Base-by-base conservation (phyloP, 2,329 filamentous ascomycete species). In the Aspergillus glaucus region DNA sequence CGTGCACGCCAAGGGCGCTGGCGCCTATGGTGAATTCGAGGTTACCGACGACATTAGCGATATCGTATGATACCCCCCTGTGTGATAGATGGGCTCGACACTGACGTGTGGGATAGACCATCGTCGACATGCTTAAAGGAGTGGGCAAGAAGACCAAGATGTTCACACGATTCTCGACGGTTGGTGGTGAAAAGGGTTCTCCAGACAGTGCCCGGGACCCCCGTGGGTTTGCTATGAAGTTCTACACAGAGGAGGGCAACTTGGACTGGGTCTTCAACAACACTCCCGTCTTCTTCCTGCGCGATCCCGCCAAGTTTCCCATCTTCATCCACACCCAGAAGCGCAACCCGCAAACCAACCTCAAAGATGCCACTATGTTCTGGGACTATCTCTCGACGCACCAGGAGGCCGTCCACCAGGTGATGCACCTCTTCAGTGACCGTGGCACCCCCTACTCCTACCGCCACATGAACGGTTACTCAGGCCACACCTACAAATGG, bases 241-340 rank as follows among this genome's bases (percentile, higher is more conserved):
- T 89, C 69, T 77, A 83, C 34, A 88, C 85, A 0, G 80, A 84
- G 15, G 81, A 88, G 57, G 85, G 85, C n/a, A 87, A 87, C 57
- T 86, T 80, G 78, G 84, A 87, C 60, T 75, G 84, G 65, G 84
- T 88, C 14, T 81, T 79, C 52, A 87, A 87, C 72, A 88, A 88
- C 63, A 87, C 83, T 0, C 85, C 85, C 0, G 80, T 87, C 2
- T 89, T 88, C 75, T 88, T 89, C 68, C 62, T 88, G n/a, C 75
- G 85, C 46, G 85, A 88, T 53, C 82, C 85, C 0, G 77, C 82
- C 54, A 88, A 88, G 66, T 88, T 87, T 62, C 85, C 85, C 21
- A 73, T 84, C 60, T 84, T 87, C 60, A 87, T 87, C 46, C 85
- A 87, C 63, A 86, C 84, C 0, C 85, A 88, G 64, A 88, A 88